These are phyloP conservation scores for Gremmenia infestans DNA, from an alignment of 2,329 filamentous ascomycete species.

Conservation along the genomic window DNA sequence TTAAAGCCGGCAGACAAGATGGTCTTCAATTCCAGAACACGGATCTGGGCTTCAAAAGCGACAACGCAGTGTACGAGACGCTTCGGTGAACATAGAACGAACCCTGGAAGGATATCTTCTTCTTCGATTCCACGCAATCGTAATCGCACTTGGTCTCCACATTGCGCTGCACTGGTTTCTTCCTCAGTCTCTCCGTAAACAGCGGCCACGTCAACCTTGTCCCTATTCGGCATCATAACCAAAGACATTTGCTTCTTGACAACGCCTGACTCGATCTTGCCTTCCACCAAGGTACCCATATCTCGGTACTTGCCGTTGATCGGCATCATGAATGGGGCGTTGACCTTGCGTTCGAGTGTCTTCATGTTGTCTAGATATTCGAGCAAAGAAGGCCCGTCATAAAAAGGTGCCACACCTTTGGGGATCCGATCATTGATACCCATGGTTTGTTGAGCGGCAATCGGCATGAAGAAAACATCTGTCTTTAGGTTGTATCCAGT, in stretches of 20 bases:
- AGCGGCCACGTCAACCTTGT: slow-evolving; percentile 73
- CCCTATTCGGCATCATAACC: slow-evolving; percentile 93
- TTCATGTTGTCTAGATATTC: slow-evolving; percentile 95
- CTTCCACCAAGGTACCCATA: slow-evolving; percentile 95
- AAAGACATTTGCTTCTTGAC: slow-evolving; percentile 84
- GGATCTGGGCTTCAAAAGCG: slow-evolving; percentile 92
- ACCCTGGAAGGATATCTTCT: slow-evolving; percentile 92
- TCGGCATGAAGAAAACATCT: slow-evolving; percentile 92
- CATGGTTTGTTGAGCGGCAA: slow-evolving; percentile 79
- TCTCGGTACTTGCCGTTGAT: slow-evolving; percentile 94
- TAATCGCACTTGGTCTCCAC: slow-evolving; percentile 90
- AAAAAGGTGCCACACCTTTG: slow-evolving; percentile 74
- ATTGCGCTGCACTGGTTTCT: slow-evolving; percentile 74
- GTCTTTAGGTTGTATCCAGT: slow-evolving; percentile 93
- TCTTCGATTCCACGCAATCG: slow-evolving; percentile 94
- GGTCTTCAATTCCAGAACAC: slow-evolving; percentile 87
- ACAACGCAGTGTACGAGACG: slow-evolving; percentile 86
- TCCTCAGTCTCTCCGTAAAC: slow-evolving; percentile 96
- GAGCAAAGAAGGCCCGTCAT: slow-evolving; percentile 81
- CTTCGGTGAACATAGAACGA: slow-evolving; percentile 93
- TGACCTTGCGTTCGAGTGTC: slow-evolving; percentile 89
- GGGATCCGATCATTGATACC: slow-evolving; percentile 88
- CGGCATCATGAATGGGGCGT: slow-evolving; percentile 99
- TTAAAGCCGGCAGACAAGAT: slow-evolving; percentile 95
- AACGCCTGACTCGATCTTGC: slow-evolving; percentile 92